Percentiles rank a stretch among this genome's conserved stretches.
phyloP scores from a whole-genome alignment of 352 stramenopile genomes.

The Globisporangium paddicum region DNA sequence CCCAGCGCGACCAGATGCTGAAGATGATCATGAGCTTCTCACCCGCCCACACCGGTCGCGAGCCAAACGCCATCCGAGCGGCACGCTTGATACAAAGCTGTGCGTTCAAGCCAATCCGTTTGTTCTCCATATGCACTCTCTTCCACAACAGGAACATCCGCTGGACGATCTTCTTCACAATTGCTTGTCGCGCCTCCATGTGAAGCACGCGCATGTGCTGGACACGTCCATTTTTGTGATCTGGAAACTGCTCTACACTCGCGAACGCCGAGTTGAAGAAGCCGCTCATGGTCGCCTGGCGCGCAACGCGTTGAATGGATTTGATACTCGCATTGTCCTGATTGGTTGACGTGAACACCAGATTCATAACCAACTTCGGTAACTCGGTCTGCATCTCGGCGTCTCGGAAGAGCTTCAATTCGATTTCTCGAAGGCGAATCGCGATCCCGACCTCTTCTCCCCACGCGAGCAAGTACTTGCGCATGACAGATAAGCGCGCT shows the following conservation, averaged over 20 bases:
- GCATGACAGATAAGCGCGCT: constrained; percentile 25
- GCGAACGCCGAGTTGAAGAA: constrained; percentile 61
- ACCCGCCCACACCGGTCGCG: constrained; percentile 43
- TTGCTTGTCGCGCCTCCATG: constrained; percentile 31
- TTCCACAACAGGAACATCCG: constrained; percentile 65
- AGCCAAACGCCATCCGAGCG: constrained; percentile 50
- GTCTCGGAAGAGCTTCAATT: constrained; percentile 56
- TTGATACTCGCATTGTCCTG: constrained; percentile 20
- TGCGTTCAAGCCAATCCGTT: constrained; percentile 52
- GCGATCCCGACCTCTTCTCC: constrained; percentile 33
- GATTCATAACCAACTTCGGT: constrained; percentile 58
- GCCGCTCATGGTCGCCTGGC: not conserved
- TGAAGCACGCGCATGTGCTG: constrained; percentile 37
- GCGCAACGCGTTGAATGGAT: constrained; percentile 2
- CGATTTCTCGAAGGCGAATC: constrained; percentile 47
- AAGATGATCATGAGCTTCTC: constrained; percentile 64
- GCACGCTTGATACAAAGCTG: constrained; percentile 74
- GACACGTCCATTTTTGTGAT: constrained; percentile 16
- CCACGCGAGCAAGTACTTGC: constrained; percentile 45
- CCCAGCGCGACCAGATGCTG: constrained; percentile 62
- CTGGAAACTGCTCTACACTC: constrained; percentile 26
- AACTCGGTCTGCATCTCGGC: constrained; percentile 44
- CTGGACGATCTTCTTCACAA: constrained; percentile 69
- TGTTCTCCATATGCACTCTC: constrained; percentile 31
- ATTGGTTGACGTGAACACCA: constrained; percentile 61